These are phyloP conservation scores for Cytospora paraplurivora DNA, from an alignment of 2,329 filamentous ascomycete genomes.

Conservation along the genomic window DNA sequence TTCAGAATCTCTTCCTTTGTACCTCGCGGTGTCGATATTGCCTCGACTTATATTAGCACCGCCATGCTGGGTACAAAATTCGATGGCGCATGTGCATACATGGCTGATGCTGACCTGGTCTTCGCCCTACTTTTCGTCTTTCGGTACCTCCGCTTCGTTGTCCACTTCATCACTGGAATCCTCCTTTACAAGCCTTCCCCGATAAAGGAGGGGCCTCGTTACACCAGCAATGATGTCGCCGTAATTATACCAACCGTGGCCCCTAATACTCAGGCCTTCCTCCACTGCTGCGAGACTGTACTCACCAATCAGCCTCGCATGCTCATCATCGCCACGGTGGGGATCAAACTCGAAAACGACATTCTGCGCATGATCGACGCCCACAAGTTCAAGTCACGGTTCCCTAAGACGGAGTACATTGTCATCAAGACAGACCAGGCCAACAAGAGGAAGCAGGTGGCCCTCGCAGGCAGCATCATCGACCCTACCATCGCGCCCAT, in stretches of 20 bases:
- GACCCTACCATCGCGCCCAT: constrained; percentile 42
- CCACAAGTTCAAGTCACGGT: constrained; percentile 20
- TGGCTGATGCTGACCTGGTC: background rate
- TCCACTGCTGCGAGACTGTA: constrained; percentile 44
- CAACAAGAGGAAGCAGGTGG: constrained; percentile 54
- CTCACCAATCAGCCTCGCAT: constrained; percentile 41
- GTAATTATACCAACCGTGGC: constrained; percentile 56
- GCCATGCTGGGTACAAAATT: background rate
- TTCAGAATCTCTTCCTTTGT: no score
- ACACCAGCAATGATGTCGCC: constrained; percentile 46
- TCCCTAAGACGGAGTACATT: constrained; percentile 32
- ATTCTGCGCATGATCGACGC: constrained; percentile 28
- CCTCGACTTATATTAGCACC: no score
- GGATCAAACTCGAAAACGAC: constrained; percentile 33
- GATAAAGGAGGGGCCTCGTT: constrained; percentile 35
- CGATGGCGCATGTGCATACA: background rate
- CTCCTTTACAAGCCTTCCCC: constrained; percentile 43
- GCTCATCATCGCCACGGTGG: constrained; percentile 51
- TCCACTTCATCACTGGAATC: constrained; percentile 44
- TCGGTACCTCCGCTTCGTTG: constrained; percentile 50
- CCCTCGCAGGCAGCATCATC: constrained; percentile 38
- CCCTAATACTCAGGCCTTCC: constrained; percentile 45
- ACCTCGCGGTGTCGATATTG: no score
- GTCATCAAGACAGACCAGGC: constrained; percentile 39
- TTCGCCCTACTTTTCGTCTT: constrained; percentile 45